Conservation (phyloP, 352 stramenopile genomes). For the Sclerospora graminicola region DNA sequence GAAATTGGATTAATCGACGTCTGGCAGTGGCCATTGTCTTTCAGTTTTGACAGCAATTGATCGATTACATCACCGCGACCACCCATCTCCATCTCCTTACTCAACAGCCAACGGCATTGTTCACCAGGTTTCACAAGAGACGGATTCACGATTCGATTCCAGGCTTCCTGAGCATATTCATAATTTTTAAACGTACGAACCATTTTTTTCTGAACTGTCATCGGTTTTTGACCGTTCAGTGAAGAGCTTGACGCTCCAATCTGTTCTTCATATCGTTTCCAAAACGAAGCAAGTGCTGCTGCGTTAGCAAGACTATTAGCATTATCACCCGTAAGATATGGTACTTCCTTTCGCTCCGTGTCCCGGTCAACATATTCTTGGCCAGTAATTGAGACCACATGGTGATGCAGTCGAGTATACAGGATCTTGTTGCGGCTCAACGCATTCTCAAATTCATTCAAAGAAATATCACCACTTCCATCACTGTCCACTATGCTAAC, state of each 20-base stretch:
- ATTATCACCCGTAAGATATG: slow-evolving; percentile 31
- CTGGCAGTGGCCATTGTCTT: slow-evolving; percentile 24
- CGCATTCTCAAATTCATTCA: slow-evolving; percentile 74
- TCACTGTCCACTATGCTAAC: slow-evolving; percentile 72
- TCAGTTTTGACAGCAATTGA: slow-evolving; percentile 65
- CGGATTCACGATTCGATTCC: slow-evolving; percentile 71
- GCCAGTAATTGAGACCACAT: slow-evolving; percentile 56
- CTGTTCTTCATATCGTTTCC: slow-evolving; percentile 63
- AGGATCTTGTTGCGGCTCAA: slow-evolving; percentile 59
- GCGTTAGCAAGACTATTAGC: slow-evolving; percentile 40
- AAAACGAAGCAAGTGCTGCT: slow-evolving; percentile 51
- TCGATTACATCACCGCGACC: slow-evolving; percentile 64
- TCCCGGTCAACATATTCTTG: slow-evolving; percentile 65
- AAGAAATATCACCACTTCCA: slow-evolving; percentile 68
- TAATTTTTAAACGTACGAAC: slow-evolving; percentile 79
- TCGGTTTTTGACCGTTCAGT: slow-evolving; percentile 41
- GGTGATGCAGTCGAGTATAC: slow-evolving; percentile 53
- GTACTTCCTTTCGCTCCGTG: slow-evolving; percentile 61
- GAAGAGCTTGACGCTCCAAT: slow-evolving; percentile 43
- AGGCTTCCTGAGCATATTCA: slow-evolving; percentile 82
- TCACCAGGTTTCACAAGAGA: slow-evolving; percentile 58
- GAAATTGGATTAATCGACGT: slow-evolving; percentile 8
- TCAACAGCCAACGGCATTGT: slow-evolving; percentile 60
- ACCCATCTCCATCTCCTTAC: slow-evolving; percentile 74
- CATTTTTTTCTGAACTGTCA: slow-evolving; percentile 81